Percentiles rank a stretch among this genome's conserved stretches.
phyloP scores from a whole-genome alignment of 192 early-diverging fungal species.

The Backusella psychrophila region DNA sequence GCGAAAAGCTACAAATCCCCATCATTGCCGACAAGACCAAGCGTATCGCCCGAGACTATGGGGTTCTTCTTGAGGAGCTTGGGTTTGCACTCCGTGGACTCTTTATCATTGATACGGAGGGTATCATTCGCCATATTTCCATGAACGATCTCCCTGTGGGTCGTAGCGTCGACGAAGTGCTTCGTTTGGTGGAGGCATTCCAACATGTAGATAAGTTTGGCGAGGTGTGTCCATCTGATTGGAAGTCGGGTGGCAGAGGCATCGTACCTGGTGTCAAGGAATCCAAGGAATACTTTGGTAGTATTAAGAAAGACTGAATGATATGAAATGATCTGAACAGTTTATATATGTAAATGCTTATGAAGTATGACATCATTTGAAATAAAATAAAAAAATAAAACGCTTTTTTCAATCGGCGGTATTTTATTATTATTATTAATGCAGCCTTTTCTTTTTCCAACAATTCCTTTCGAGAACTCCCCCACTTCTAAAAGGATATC shows the following conservation, averaged over 20 bases:
- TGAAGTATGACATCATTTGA: background rate
- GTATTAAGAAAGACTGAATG: background rate
- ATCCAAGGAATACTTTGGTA: constrained; percentile 69
- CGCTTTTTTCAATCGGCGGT: too few relatives aligned
- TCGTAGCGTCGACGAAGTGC: constrained; percentile 78
- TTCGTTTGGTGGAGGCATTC: constrained; percentile 90
- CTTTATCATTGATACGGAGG: constrained; percentile 90
- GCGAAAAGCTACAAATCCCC: constrained; percentile 81
- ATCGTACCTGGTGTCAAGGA: constrained; percentile 58
- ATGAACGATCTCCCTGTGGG: constrained; percentile 91
- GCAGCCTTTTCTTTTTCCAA: too few relatives aligned
- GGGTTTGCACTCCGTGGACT: constrained; percentile 81
- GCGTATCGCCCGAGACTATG: constrained; percentile 84
- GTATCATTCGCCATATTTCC: constrained; percentile 76
- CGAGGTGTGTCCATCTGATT: constrained; percentile 85
- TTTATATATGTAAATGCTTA: background rate
- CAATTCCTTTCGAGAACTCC: too few relatives aligned
- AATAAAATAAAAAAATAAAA: too few relatives aligned
- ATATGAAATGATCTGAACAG: too few relatives aligned
- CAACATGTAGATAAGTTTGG: constrained; percentile 80
- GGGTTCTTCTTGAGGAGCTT: constrained; percentile 76
- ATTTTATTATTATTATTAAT: too few relatives aligned
- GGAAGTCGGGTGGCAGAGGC: constrained; percentile 69
- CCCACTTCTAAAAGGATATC: too few relatives aligned
- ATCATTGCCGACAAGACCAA: constrained; percentile 69